These are phyloP conservation scores for Syncephalastrum contaminatum DNA, from an alignment of 371 early-diverging fungal genomes.

Conservation along the genomic window DNA sequence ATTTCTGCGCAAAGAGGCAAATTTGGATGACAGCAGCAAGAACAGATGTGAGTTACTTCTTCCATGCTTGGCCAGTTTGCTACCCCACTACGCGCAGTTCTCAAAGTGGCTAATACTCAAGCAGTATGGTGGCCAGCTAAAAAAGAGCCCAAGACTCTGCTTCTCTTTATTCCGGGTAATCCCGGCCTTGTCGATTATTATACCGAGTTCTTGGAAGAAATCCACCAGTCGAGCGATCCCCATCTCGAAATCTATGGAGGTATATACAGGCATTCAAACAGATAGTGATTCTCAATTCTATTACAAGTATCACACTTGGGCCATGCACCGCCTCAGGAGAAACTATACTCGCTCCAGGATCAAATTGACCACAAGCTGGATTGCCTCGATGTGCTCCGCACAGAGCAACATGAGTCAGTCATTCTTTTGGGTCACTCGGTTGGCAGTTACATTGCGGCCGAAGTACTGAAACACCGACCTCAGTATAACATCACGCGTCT, in stretches of 20 bases:
- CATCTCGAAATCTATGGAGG: slow-evolving; percentile 58
- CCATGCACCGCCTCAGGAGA: slow-evolving; percentile 37
- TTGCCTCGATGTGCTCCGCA: slow-evolving; percentile 54
- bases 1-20: too few species aligned
- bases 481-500: slow-evolving; percentile 57
- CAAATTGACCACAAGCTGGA: slow-evolving; percentile 70
- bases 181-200: slow-evolving; percentile 77
- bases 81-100: slow-evolving; percentile 44
- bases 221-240: slow-evolving; percentile 29
- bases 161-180: slow-evolving; percentile 67
- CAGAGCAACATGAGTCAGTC: slow-evolving; percentile 41
- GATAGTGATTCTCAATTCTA: background rate
- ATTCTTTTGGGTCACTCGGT: slow-evolving; percentile 69
- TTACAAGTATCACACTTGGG: slow-evolving; percentile 58
- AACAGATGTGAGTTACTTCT: too few species aligned
- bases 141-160: slow-evolving; percentile 32
- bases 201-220: slow-evolving; percentile 53
- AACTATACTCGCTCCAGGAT: slow-evolving; percentile 50
- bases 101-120: slow-evolving; percentile 53
- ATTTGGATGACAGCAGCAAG: too few species aligned
- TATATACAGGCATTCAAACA: slow-evolving; percentile 6
- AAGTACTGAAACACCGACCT: slow-evolving; percentile 58
- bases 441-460: slow-evolving; percentile 61
- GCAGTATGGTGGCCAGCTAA: slow-evolving; percentile 57
- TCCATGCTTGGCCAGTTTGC: too few species aligned